These are phyloP conservation scores for Xerocomus potaroensis DNA, from an alignment of 768 basidiomycete species.

Conservation along the genomic window DNA sequence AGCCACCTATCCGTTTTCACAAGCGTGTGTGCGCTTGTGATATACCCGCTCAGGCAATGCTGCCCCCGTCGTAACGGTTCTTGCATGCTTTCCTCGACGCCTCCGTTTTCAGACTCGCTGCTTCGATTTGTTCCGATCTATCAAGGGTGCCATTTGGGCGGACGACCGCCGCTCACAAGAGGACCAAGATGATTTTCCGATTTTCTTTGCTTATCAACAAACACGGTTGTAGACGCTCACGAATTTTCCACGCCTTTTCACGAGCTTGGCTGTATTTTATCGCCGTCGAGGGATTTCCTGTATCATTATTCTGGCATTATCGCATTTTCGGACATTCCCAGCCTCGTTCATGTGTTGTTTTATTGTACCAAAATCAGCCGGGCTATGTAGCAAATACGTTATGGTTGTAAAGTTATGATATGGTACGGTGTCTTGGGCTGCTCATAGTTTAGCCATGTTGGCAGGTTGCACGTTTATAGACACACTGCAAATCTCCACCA, in stretches of 20 bases:
- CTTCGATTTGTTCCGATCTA: too few relatives aligned
- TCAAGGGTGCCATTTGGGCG: too few relatives aligned
- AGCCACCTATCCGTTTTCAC: constrained; percentile 12
- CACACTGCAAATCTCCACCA: too few relatives aligned
- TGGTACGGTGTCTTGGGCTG: constrained; percentile 2
- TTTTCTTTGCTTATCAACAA: constrained; percentile 4
- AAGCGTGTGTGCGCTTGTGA: constrained; percentile 7
- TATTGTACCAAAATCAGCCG: constrained; percentile 21
- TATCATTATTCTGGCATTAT: constrained; percentile 35
- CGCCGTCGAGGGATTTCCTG: constrained; percentile 20
- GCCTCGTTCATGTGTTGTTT: constrained; percentile 16
- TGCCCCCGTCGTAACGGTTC: constrained; percentile 13
- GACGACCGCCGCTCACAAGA: too few relatives aligned
- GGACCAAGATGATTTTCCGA: neutral
- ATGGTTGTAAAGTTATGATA: constrained; percentile 36
- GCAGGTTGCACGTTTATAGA: too few relatives aligned
- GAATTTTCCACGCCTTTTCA: constrained; percentile 26
- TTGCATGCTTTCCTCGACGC: constrained; percentile 21
- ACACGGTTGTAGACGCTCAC: constrained; percentile 19
- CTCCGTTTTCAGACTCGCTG: constrained; percentile 13
- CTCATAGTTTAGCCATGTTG: too few relatives aligned
- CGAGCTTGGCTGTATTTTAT: constrained; percentile 28
- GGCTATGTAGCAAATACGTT: constrained; percentile 35
- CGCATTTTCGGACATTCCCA: constrained; percentile 22
- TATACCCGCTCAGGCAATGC: constrained; percentile 23